Percentiles rank a stretch among this genome's conserved stretches.
Evolutionary conservation across 2,329 filamentous ascomycete genomes (phyloP).

Genomic region (Fusarium sp.): DNA sequence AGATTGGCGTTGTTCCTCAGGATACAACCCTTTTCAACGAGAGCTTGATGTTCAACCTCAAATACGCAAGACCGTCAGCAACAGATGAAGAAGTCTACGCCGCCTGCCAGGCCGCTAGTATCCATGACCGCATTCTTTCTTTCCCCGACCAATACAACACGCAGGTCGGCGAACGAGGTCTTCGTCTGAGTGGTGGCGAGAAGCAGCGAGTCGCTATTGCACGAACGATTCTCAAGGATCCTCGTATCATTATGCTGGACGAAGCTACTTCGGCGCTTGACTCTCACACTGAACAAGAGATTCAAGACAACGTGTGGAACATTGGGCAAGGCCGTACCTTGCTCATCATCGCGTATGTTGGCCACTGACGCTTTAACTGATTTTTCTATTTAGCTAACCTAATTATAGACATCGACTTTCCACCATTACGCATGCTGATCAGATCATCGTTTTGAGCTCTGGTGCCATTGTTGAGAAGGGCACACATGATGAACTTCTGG

Average conservation of each 20-base stretch:
- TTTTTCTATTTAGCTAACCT: slow-evolving; percentile 36
- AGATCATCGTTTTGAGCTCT: slow-evolving; percentile 82
- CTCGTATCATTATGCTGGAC: slow-evolving; percentile 91
- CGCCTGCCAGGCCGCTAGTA: slow-evolving; percentile 88
- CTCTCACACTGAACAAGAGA: slow-evolving; percentile 92
- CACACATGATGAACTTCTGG: slow-evolving; percentile 81
- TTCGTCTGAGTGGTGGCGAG: slow-evolving; percentile 89
- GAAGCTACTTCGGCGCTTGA: slow-evolving; percentile 94
- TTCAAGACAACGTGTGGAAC: slow-evolving; percentile 85
- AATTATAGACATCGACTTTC: slow-evolving; percentile 78
- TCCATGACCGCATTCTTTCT: slow-evolving; percentile 90
- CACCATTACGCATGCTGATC: slow-evolving; percentile 86
- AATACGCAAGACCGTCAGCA: slow-evolving; percentile 85
- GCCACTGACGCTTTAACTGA: neutral
- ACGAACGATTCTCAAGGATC: slow-evolving; percentile 91
- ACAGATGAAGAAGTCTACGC: slow-evolving; percentile 85
- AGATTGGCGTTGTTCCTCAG: slow-evolving; percentile 96
- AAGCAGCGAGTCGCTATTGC: slow-evolving; percentile 96
- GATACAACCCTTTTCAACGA: slow-evolving; percentile 97
- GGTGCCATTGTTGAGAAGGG: slow-evolving; percentile 84
- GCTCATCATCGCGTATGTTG: slow-evolving; percentile 88
- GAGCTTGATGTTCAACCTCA: slow-evolving; percentile 92
- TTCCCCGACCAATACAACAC: slow-evolving; percentile 92
- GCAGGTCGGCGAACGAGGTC: slow-evolving; percentile 89
- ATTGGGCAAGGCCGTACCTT: slow-evolving; percentile 89